These are phyloP conservation scores for Cutaneotrichosporon sp. DNA, from an alignment of 1,284 basidiomycete genomes.

Conservation along the genomic window DNA sequence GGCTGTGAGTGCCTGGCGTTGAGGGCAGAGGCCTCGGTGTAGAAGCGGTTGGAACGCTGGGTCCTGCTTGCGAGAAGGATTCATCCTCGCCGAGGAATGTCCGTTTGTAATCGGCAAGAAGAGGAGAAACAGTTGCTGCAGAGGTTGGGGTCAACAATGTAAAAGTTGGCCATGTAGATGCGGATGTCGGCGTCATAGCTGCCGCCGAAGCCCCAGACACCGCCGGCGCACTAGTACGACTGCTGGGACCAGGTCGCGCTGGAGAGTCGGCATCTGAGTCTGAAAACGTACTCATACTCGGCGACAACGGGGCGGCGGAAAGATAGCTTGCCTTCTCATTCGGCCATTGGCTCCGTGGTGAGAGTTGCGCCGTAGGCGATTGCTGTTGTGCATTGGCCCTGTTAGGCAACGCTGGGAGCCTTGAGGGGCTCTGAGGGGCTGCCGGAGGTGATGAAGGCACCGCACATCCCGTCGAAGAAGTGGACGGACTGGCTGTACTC, in stretches of 20 bases:
- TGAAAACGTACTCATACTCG: not conserved
- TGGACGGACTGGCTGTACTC: no score
- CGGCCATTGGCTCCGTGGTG: not conserved
- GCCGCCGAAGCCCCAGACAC: not conserved
- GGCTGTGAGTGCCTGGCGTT: not conserved
- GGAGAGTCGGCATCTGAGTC: no score
- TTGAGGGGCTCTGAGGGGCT: no score
- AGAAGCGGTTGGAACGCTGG: no score
- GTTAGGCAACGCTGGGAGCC: no score
- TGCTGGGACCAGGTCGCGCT: not conserved
- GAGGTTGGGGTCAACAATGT: not conserved
- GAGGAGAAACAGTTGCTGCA: not conserved
- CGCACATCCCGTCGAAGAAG: no score
- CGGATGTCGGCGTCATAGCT: no score
- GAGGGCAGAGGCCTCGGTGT: not conserved
- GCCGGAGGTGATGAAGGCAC: no score
- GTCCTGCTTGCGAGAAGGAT: not conserved
- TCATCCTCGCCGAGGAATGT: not conserved
- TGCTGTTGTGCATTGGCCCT: no score
- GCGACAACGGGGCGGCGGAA: not conserved
- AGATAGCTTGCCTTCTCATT: not conserved
- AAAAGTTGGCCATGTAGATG: no score
- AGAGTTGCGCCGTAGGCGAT: no score
- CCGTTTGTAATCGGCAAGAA: not conserved
- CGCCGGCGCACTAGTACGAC: not conserved